A percentile compares a stretch with the other conserved stretches of the same genome.
Evolutionary conservation across 352 stramenopile genomes (phyloP).

Genomic region (Phytopythium ostracodes): DNA sequence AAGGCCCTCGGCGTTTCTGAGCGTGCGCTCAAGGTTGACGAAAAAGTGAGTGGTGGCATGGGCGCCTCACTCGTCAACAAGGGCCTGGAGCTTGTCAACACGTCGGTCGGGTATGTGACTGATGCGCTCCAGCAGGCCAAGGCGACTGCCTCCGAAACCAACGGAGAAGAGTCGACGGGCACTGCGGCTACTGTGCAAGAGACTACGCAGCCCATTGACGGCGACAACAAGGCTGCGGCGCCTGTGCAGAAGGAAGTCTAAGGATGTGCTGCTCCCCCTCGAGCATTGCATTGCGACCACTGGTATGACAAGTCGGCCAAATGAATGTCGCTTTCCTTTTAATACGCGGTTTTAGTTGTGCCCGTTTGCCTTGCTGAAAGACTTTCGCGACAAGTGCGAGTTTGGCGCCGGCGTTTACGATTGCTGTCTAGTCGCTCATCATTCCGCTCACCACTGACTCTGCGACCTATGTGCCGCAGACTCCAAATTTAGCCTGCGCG

Average conservation of each 20-base stretch:
- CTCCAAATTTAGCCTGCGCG: not conserved
- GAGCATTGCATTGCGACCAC: not conserved
- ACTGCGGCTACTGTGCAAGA: not conserved
- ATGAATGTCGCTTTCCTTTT: not conserved
- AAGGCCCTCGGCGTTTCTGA: constrained; percentile 58
- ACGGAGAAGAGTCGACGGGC: not conserved
- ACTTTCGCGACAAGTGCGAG: no score
- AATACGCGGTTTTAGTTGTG: not conserved
- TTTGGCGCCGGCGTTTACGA: no score
- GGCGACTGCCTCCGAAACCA: constrained; percentile 35
- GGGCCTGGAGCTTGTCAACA: constrained; percentile 51
- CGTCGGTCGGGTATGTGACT: constrained; percentile 64
- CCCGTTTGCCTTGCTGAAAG: not conserved
- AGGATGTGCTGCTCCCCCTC: not conserved
- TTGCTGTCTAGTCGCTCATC: no score
- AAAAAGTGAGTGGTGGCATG: constrained; percentile 69
- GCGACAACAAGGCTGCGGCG: constrained; percentile 13
- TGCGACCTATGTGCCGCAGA: not conserved
- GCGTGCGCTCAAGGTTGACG: constrained; percentile 61
- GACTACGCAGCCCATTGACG: not conserved
- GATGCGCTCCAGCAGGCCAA: constrained; percentile 64
- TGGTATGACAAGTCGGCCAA: not conserved
- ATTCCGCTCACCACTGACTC: not conserved
- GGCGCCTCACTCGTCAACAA: constrained; percentile 49
- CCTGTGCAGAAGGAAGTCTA: constrained; percentile 19